Evolutionary conservation across 108 stramenopile species (phyloP).

Genomic region (Fistulifera solaris): DNA sequence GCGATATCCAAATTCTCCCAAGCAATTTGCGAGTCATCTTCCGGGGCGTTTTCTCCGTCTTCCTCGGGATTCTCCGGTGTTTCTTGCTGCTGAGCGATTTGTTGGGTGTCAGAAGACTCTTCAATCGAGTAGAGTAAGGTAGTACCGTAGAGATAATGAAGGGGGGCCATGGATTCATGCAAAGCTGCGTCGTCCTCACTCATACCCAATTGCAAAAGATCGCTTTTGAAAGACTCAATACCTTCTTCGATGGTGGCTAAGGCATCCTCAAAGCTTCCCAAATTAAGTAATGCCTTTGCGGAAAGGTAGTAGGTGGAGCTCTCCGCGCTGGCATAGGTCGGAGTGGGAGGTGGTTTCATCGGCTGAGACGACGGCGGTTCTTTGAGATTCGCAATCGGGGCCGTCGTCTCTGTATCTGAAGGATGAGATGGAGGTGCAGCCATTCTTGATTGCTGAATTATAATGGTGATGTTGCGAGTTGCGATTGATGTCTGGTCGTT

Average conservation of each 20-base stretch:
- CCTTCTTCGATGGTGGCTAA: conserved; percentile 35
- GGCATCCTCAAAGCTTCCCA: conserved; percentile 49
- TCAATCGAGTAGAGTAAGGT: conserved; percentile 77
- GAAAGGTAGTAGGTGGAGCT: conserved; percentile 24
- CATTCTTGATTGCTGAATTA: too few species aligned
- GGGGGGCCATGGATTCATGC: conserved; percentile 60
- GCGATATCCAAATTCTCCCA: conserved; percentile 82
- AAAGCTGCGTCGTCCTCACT: conserved; percentile 21
- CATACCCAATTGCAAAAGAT: not conserved
- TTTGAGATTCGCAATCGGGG: too few species aligned
- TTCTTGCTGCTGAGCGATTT: conserved; percentile 1
- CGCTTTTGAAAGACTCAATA: conserved; percentile 5
- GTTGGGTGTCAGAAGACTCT: conserved; percentile 46
- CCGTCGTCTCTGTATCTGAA: too few species aligned
- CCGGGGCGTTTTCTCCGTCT: conserved; percentile 1
- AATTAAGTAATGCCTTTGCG: conserved; percentile 36
- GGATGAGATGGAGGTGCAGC: too few species aligned
- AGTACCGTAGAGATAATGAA: conserved; percentile 83
- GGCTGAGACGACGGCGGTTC: too few species aligned
- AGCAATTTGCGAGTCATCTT: conserved; percentile 73
- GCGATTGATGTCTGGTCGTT: too few species aligned
- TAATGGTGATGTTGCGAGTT: too few species aligned
- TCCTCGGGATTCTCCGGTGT: conserved; percentile 13
- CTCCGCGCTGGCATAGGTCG: conserved; percentile 35
- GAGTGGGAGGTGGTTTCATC: conserved; percentile 2